These are phyloP conservation scores for Penicillium sclerotigenum DNA, from an alignment of 2,329 filamentous ascomycete species.

Conservation along the genomic window DNA sequence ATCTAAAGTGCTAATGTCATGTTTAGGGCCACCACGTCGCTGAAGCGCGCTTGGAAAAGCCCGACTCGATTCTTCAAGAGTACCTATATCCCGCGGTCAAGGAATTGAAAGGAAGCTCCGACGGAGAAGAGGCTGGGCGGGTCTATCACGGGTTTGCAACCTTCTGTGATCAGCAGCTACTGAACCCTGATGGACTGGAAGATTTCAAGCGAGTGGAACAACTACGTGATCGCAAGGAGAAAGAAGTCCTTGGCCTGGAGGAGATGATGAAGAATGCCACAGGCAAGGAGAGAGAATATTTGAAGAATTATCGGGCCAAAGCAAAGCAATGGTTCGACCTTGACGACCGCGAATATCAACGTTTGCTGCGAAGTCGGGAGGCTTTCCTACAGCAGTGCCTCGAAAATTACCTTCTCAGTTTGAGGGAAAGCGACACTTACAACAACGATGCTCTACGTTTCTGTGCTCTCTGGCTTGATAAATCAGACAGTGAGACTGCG, in stretches of 20 bases:
- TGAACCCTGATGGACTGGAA: conserved; percentile 78
- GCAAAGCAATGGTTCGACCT: conserved; percentile 88
- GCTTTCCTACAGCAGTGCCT: conserved; percentile 84
- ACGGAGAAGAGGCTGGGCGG: conserved; percentile 72
- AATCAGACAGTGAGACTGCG: conserved; percentile 70
- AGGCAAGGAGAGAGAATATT: conserved; percentile 53
- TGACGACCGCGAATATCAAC: conserved; percentile 80
- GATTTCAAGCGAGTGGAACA: conserved; percentile 79
- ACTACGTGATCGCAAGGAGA: conserved; percentile 73
- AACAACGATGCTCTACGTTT: conserved; percentile 89
- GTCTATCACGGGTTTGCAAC: conserved; percentile 93
- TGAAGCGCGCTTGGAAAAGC: conserved; percentile 83
- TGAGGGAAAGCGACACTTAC: conserved; percentile 81
- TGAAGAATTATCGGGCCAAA: conserved; percentile 63
- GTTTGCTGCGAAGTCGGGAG: conserved; percentile 71
- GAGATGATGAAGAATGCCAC: conserved; percentile 52
- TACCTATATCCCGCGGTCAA: conserved; percentile 82
- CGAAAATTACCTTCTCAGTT: conserved; percentile 85
- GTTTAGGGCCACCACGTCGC: conserved; percentile 75
- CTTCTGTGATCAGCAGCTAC: conserved; percentile 92
- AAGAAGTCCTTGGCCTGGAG: conserved; percentile 73
- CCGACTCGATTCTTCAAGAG: conserved; percentile 80
- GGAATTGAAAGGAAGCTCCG: conserved; percentile 66
- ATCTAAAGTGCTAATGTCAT: neutral
- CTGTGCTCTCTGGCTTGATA: conserved; percentile 89